These are phyloP conservation scores for Aspergillus quadrilineatus DNA, from an alignment of 2,329 filamentous ascomycete species.

Conservation along the genomic window DNA sequence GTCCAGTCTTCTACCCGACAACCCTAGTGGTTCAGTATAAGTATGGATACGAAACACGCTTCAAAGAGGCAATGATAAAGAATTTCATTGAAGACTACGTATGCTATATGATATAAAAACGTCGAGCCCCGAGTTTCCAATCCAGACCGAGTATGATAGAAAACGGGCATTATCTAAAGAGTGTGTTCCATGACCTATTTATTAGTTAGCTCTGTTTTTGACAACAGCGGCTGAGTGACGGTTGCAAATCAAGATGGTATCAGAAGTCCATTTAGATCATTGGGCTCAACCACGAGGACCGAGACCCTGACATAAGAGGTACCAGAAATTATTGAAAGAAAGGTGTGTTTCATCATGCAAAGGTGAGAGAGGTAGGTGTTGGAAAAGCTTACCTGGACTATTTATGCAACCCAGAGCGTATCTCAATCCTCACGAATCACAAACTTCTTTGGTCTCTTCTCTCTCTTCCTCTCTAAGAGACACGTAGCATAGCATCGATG, in stretches of 20 bases:
- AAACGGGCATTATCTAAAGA: background rate
- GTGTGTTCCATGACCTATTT: slow-evolving; percentile 3
- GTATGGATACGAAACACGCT: background rate
- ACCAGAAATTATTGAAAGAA: slow-evolving; percentile 73
- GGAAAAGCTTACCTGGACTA: slow-evolving; percentile 30
- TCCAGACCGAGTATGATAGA: background rate
- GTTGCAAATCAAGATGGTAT: slow-evolving; percentile 36
- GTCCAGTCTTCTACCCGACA: background rate
- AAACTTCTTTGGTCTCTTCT: background rate
- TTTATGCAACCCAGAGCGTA: background rate
- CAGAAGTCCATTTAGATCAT: slow-evolving; percentile 91
- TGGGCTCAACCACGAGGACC: slow-evolving; percentile 48
- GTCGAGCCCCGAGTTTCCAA: background rate
- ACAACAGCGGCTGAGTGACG: slow-evolving; percentile 9
- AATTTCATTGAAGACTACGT: background rate
- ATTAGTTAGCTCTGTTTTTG: slow-evolving; percentile 14
- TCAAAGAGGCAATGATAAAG: background rate
- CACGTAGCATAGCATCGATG: background rate
- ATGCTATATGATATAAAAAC: background rate
- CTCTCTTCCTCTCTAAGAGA: background rate
- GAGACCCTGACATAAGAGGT: slow-evolving; percentile 89
- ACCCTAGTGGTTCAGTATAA: background rate
- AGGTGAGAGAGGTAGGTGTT: slow-evolving; percentile 12
- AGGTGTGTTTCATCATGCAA: slow-evolving; percentile 70
- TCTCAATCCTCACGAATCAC: slow-evolving; percentile 2